Evolutionary conservation across 129 eudicot genomes (phyloP).

Genomic region (Lactuca saligna): DNA sequence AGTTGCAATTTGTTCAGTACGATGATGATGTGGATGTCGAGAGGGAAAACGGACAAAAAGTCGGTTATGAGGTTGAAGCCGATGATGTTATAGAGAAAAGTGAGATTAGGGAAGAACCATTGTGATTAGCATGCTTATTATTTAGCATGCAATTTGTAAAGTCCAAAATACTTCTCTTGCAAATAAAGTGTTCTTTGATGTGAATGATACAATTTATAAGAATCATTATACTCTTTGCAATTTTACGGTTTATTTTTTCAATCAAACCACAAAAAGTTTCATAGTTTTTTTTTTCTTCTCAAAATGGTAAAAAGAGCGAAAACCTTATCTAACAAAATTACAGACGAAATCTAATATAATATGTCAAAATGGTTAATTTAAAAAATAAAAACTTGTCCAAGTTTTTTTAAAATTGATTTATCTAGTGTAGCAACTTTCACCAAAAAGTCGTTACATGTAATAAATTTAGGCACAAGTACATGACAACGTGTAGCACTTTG

Average conservation of each 20-base stretch:
- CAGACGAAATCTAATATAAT: not conserved
- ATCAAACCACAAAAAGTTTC: not conserved
- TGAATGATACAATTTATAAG: conserved; percentile 16
- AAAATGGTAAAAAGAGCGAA: not conserved
- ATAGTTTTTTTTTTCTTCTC: not conserved
- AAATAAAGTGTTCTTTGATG: conserved; percentile 15
- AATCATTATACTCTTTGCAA: not conserved
- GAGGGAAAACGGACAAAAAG: conserved; percentile 26
- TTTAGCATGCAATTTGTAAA: conserved; percentile 21
- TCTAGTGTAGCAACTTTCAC: conserved; percentile 3
- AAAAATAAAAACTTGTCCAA: not conserved
- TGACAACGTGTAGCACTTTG: conserved; percentile 19
- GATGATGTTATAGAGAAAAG: conserved; percentile 25
- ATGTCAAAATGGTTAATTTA: not conserved
- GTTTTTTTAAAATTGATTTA: conserved; percentile 1
- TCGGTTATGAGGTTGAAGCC: conserved; percentile 3
- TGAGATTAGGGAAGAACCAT: conserved; percentile 29
- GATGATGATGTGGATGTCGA: conserved; percentile 53
- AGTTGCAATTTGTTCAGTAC: conserved; percentile 54
- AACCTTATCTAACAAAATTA: not conserved
- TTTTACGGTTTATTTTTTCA: not conserved
- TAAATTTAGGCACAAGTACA: conserved; percentile 16
- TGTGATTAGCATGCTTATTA: conserved; percentile 22
- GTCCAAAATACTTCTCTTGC: conserved; percentile 6
- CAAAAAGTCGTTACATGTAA: conserved; percentile 20